Base-by-base conservation (phyloP, 1,284 basidiomycete species). In the Cutaneotrichosporon spelunceum region DNA sequence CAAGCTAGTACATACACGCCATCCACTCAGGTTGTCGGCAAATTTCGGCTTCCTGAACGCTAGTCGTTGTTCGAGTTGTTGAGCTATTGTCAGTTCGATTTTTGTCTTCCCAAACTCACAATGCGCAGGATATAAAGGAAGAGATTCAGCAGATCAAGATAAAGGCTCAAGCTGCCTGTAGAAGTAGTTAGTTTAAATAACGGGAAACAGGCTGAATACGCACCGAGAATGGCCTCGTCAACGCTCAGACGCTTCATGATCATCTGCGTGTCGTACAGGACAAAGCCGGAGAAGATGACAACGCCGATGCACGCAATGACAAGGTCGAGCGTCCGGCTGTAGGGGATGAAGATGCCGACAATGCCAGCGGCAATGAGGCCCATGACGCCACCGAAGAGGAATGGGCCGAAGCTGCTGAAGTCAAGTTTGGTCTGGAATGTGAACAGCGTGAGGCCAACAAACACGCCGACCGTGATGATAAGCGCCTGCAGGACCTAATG, bases 361-460 rank as follows among this genome's bases (percentile, higher is more conserved):
- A 79, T 63, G 9, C 70, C 72, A 5, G 75, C 71, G 27, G 70
- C 70, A 54, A 78, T 58, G 47, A 78, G 67, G n/a, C 76, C 75
- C 74, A 72, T 73, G 60, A 79, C 65, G 10, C 77, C 75, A 10
- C 72, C 72, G 65, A 75, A 75, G 63, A 78, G 70, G 72, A 77
- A 72, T 24, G 77, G 73, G 1, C 69, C 76, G 27, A 78, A 66
- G 21, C 71, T 75, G 45, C 73, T 73, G 65, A 79, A 79, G 73
- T 79, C 78, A 57, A 73, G 73, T 68, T 79, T 80, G 62, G 77
- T 77, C 69, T 80, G 79, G 69, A 79, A 78, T 8, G 83, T 84
- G 73, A 84, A 84, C 29, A 84, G 70, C 0, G 81, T 81, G 23
- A 84, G 76, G 23, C 83, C 83, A 50, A 79, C 67, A 67, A 84